Percentiles rank a stretch among this genome's conserved stretches.
These are phyloP conservation scores for Coelastrella sp. DNA, from an alignment of 139 green algal genomes.

Conservation along the genomic window DNA sequence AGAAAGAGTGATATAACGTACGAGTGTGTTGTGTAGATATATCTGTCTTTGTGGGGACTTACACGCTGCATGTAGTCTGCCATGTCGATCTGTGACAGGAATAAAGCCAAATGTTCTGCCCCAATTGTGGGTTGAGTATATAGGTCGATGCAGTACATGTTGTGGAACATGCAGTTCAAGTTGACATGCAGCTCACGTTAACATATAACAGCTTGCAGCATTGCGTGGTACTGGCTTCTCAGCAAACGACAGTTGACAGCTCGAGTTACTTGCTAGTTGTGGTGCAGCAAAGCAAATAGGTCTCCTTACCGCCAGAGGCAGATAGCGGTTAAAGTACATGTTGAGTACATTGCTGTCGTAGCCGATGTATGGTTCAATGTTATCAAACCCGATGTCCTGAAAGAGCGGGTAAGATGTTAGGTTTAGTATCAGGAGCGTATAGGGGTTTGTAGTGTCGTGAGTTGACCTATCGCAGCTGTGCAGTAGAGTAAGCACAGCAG, in stretches of 20 bases:
- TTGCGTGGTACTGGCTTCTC: too few species aligned
- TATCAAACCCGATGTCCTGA: conserved; percentile 34
- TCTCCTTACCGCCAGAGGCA: conserved; percentile 32
- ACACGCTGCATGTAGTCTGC: conserved; percentile 15
- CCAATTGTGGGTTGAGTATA: too few species aligned
- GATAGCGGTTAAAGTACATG: conserved; percentile 41
- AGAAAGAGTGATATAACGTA: conserved; percentile 40
- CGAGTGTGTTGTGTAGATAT: conserved; percentile 42
- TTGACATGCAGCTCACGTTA: too few species aligned
- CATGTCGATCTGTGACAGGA: conserved; percentile 25
- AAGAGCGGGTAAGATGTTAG: neutral
- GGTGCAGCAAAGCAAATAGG: neutral
- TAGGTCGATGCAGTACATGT: too few species aligned
- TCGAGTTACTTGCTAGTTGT: neutral
- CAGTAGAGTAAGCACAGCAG: neutral
- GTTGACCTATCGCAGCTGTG: too few species aligned
- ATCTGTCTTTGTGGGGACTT: conserved; percentile 11
- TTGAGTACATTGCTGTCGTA: conserved; percentile 39
- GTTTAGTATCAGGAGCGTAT: neutral
- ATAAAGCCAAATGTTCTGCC: too few species aligned
- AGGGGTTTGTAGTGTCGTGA: neutral
- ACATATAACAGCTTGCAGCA: too few species aligned
- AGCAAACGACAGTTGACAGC: too few species aligned
- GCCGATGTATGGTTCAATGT: conserved; percentile 41
- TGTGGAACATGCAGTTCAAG: too few species aligned